phyloP scores from a whole-genome alignment of 257 asterid genomes.

The Solanum peruvianum region DNA sequence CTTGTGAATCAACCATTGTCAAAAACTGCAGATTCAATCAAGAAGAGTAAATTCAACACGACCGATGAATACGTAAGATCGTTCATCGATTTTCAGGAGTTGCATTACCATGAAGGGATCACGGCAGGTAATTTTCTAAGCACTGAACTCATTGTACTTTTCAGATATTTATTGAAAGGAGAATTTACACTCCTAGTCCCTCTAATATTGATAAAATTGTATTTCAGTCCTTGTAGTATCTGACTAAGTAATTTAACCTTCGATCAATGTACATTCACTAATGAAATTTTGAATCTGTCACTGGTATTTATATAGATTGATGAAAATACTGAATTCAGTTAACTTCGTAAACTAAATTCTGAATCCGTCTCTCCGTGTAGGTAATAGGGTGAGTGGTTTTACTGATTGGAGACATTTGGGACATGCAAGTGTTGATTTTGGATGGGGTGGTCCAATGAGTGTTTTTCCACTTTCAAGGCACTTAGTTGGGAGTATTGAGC shows the following conservation, averaged over 20 bases:
- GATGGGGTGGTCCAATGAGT: slow-evolving; percentile 76
- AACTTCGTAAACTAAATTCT: not conserved
- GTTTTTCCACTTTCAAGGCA: slow-evolving; percentile 56
- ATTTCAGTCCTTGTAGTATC: not conserved
- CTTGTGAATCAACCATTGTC: slow-evolving; percentile 43
- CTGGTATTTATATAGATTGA: not conserved
- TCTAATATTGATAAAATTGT: not conserved
- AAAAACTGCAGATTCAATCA: slow-evolving; percentile 47
- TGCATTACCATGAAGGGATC: slow-evolving; percentile 50
- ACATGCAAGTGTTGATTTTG: slow-evolving; percentile 78
- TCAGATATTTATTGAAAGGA: not conserved
- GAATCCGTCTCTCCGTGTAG: slow-evolving; percentile 17
- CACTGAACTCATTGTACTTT: not conserved
- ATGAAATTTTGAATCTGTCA: not conserved
- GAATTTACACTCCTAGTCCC: not conserved
- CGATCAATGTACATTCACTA: not conserved
- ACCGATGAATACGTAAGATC: slow-evolving; percentile 49
- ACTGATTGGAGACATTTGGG: slow-evolving; percentile 95
- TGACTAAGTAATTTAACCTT: not conserved
- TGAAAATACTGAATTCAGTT: not conserved
- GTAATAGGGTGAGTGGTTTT: slow-evolving; percentile 61
- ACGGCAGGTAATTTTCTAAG: slow-evolving; percentile 12
- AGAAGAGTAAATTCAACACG: slow-evolving; percentile 50
- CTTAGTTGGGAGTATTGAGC: slow-evolving; percentile 63
- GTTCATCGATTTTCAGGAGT: slow-evolving; percentile 58